Conservation (phyloP, 192 early-diverging fungal species). For the Umbelopsis sp. region DNA sequence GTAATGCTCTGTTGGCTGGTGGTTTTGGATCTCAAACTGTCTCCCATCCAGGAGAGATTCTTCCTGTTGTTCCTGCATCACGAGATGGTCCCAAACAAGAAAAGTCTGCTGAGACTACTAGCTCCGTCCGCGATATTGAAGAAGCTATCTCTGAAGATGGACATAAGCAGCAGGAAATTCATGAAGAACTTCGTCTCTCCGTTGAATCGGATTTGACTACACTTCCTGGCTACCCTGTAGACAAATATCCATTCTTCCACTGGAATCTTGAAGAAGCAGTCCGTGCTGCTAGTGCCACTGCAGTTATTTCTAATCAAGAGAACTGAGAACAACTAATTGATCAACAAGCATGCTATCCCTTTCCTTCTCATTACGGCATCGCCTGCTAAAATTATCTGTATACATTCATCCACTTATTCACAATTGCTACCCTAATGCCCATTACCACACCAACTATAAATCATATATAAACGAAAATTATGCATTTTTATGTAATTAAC, state of each 20-base stretch:
- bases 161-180: not conserved
- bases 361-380: not conserved
- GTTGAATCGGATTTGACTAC: not conserved
- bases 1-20: conserved; percentile 14
- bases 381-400: not conserved
- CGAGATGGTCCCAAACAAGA: conserved; percentile 28
- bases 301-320: not conserved
- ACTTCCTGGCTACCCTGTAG: conserved; percentile 6
- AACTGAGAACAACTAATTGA: not conserved
- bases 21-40: conserved; percentile 20
- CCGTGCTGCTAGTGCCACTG: conserved; percentile 16
- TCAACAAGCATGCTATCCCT: no score
- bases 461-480: no score
- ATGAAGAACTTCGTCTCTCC: conserved; percentile 5
- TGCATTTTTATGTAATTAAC: no score
- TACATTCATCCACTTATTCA: no score
- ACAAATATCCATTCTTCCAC: conserved; percentile 42
- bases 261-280: conserved; percentile 39
- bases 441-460: no score
- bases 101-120: not conserved
- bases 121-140: conserved; percentile 1
- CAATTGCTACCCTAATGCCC: no score
- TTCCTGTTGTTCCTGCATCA: conserved; percentile 31
- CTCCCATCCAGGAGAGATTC: conserved; percentile 21
- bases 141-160: not conserved